A percentile compares a stretch with the other conserved stretches of the same genome.
Conservation (phyloP, 2,329 filamentous ascomycete species). For the Pestalotiopsis sp. region DNA sequence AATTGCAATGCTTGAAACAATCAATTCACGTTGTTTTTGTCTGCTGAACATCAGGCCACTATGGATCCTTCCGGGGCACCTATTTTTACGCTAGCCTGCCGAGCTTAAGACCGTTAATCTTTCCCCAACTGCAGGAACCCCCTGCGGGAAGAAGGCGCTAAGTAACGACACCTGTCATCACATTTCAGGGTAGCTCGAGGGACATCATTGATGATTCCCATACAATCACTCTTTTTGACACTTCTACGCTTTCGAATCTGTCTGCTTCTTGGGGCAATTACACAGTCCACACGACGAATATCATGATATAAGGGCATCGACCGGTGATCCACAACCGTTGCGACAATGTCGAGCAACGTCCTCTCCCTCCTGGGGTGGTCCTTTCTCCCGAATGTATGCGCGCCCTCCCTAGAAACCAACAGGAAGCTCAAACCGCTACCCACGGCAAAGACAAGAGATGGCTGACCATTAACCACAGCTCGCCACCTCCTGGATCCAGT, state of each 20-base stretch:
- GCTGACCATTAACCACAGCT: constrained; percentile 52
- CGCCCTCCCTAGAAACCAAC: background rate
- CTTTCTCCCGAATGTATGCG: constrained; percentile 55
- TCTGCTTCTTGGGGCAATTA: background rate
- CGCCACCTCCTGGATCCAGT: constrained; percentile 76
- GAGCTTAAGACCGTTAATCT: background rate
- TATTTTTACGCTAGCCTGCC: background rate
- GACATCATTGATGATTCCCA: background rate
- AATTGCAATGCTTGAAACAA: background rate
- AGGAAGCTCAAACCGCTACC: background rate
- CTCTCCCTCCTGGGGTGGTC: constrained; percentile 59
- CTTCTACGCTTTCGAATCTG: background rate
- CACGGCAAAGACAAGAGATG: background rate
- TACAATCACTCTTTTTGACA: background rate
- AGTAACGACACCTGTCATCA: background rate
- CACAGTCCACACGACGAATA: background rate
- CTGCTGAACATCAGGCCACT: background rate
- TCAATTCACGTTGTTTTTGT: background rate
- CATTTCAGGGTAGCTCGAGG: background rate
- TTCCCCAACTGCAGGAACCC: background rate
- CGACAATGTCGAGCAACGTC: constrained; percentile 49
- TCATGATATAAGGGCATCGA: background rate
- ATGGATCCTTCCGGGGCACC: background rate
- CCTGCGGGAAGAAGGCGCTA: background rate
- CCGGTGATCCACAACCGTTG: background rate